Conservation (phyloP, 116 monocot species). For the Cymodocea nodosa region DNA sequence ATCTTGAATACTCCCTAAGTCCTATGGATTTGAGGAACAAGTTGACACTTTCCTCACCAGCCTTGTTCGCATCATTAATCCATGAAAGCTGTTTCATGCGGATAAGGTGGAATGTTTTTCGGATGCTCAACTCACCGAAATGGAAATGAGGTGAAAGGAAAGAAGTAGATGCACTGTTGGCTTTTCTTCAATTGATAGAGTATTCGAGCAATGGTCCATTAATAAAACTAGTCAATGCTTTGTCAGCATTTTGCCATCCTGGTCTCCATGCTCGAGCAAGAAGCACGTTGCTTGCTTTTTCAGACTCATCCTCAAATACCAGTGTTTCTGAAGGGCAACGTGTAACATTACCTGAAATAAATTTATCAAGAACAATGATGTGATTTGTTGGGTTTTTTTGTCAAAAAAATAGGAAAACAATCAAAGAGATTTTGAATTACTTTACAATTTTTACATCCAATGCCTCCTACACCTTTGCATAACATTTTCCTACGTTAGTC, state of each 20-base stretch:
- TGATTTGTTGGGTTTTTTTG: neutral
- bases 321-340: constrained; percentile 58
- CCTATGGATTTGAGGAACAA: constrained; percentile 81
- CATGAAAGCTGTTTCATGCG: constrained; percentile 89
- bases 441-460: no score
- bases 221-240: constrained; percentile 56
- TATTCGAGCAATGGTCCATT: constrained; percentile 66
- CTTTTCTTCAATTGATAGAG: constrained; percentile 66
- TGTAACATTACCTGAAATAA: constrained; percentile 49
- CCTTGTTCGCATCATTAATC: constrained; percentile 68
- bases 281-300: constrained; percentile 85
- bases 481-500: no score
- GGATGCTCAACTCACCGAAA: constrained; percentile 87
- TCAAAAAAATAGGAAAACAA: no score
- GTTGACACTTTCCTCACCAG: constrained; percentile 76
- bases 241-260: constrained; percentile 92
- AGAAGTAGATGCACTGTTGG: constrained; percentile 81
- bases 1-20: constrained; percentile 84
- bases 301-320: constrained; percentile 80
- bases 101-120: constrained; percentile 90
- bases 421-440: no score
- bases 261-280: constrained; percentile 92
- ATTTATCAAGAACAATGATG: neutral
- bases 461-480: no score
- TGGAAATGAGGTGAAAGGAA: constrained; percentile 91